These are phyloP conservation scores for Fragaria nilgerrensis DNA, from an alignment of 306 rosid genomes.

Conservation along the genomic window DNA sequence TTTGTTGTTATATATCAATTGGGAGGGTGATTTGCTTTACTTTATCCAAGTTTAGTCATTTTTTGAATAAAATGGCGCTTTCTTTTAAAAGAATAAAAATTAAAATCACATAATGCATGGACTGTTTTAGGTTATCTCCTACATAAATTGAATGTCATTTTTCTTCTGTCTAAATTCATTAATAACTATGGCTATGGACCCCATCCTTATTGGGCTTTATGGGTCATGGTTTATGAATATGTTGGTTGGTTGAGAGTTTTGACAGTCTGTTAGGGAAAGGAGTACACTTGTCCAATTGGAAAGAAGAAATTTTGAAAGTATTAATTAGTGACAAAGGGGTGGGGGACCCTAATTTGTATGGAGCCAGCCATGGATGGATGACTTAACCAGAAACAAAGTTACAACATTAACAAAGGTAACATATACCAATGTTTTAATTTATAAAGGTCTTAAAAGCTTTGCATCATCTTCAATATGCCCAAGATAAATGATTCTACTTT, in stretches of 20 bases:
- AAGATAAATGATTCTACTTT: constrained; percentile 63
- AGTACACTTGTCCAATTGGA: not conserved
- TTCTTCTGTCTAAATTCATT: not conserved
- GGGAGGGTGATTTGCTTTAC: no score
- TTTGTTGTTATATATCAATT: no score
- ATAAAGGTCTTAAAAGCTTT: constrained; percentile 60
- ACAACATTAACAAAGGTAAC: constrained; percentile 46
- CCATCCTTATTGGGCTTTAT: constrained; percentile 33
- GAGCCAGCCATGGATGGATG: constrained; percentile 35
- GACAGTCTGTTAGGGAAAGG: constrained; percentile 19
- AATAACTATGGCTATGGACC: constrained; percentile 2
- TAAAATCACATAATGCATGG: not conserved
- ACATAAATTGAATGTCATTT: not conserved
- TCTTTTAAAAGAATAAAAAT: not conserved
- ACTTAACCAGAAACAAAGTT: constrained; percentile 48
- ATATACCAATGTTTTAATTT: constrained; percentile 45
- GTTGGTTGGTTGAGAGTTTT: constrained; percentile 21
- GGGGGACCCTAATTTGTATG: constrained; percentile 42
- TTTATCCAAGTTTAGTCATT: not conserved
- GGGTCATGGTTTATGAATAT: constrained; percentile 5
- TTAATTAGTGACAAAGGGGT: constrained; percentile 6
- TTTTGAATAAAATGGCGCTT: not conserved
- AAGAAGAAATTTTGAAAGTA: not conserved
- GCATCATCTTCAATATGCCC: constrained; percentile 68
- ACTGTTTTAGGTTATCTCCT: not conserved